Evolutionary conservation across 208 protist species (phyloP), one percentile per base, ranked within the genome.

Genomic region (Crithidia expoeki): DNA sequence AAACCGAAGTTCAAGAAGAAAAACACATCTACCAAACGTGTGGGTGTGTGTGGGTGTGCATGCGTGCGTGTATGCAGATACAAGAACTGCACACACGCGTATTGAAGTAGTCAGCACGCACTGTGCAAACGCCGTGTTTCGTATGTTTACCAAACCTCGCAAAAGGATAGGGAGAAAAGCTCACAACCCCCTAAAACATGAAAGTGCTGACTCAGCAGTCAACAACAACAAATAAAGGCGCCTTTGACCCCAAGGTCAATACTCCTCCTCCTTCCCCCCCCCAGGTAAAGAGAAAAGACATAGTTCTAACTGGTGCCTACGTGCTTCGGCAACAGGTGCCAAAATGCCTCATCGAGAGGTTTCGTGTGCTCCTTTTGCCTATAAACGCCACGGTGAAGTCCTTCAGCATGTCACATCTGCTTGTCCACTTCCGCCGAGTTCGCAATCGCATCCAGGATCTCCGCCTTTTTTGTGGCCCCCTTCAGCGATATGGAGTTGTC

Each of bases 401-500:
- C 27, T 40, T 44, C 16, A 6, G 5, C 44, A 6, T 49, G 65
- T 2, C 46, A 23, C 17, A 11, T 64, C 4, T 56, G 10, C 5
- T 28, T 51, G 3, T 17, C 32, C 32, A 23, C 14, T 36, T 69
- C 77, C 34, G 59, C 21, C 11, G 65, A 59, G 10, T 74, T 69
- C 16, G 73, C 56, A 53, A 95, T 89, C 51, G 74, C 81, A 44
- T 50, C n/a, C 27, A 95, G 79, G 34, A 95, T 90, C 28, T 85
- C 84, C 10, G 77, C 62, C 72, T 93, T 95, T 12, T 52, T 83
- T 23, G 74, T 71, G 12, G 76, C 55, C 1, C 85, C 81, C 3
- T 56, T 58, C 33, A 93, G 32, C 14, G 61, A n/a, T 40, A 95
- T 88, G 4, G 52, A 40, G 52, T 92, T 81, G 12, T 88, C 75